A percentile compares a stretch with the other conserved stretches of the same genome.
Evolutionary conservation across 2,329 filamentous ascomycete genomes (phyloP).

Genomic region (Domatiomyces catenatus): DNA sequence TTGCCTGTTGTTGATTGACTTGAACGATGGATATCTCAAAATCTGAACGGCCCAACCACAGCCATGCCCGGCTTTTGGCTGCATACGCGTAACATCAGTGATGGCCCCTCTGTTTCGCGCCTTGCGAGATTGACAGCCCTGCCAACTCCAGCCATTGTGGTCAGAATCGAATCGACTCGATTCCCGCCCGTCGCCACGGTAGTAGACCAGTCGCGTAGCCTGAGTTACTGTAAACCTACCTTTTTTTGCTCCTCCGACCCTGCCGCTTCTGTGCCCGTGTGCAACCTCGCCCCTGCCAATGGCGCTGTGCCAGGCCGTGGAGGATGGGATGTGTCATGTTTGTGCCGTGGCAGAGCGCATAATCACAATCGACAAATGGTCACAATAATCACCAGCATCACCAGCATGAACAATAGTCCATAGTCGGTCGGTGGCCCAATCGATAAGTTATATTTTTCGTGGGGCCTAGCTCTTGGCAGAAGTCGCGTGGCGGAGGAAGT

Average conservation of each 20-base stretch:
- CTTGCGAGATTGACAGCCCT: not conserved
- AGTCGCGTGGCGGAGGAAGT: not conserved
- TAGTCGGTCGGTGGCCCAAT: not conserved
- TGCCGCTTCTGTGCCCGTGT: not conserved
- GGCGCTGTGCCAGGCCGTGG: not conserved
- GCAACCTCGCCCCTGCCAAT: not conserved
- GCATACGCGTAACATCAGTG: not conserved
- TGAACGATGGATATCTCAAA: not conserved
- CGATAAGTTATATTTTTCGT: not conserved
- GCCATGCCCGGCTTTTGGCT: not conserved
- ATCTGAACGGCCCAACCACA: not conserved
- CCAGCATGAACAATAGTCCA: not conserved
- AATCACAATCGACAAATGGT: not conserved
- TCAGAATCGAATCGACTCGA: not conserved
- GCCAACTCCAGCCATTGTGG: not conserved
- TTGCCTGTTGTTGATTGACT: not conserved
- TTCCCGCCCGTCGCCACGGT: not conserved
- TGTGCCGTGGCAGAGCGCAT: not conserved
- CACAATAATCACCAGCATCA: not conserved
- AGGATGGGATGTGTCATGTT: not conserved
- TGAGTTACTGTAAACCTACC: not conserved
- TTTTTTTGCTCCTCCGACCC: not conserved
- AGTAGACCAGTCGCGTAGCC: not conserved
- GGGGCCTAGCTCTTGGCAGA: not conserved
- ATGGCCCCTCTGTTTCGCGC: not conserved